phyloP scores from a whole-genome alignment of 139 green algal genomes.

The Spirogloea muscicola region DNA sequence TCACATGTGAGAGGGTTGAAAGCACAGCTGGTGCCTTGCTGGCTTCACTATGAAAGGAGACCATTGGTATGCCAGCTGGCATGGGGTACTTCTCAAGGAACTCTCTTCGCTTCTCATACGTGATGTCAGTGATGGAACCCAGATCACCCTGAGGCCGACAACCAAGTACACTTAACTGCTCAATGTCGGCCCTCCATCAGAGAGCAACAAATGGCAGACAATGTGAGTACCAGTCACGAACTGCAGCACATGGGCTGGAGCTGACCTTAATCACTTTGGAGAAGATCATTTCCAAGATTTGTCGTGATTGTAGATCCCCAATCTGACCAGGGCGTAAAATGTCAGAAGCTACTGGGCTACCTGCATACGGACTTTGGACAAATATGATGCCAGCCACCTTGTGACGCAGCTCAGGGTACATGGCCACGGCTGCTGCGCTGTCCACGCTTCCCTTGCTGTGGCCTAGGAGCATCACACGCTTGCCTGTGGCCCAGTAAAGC shows the following conservation, averaged over 20 bases:
- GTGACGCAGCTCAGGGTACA: slow-evolving; percentile 12
- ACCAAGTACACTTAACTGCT: no score
- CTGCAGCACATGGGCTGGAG: neutral
- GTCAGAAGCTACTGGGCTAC: slow-evolving; percentile 37
- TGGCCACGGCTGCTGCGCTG: slow-evolving; percentile 28
- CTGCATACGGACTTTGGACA: slow-evolving; percentile 45
- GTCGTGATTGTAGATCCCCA: neutral
- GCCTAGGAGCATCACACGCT: slow-evolving; percentile 42
- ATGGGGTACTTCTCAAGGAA: slow-evolving; percentile 40
- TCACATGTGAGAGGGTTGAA: slow-evolving; percentile 17
- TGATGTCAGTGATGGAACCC: slow-evolving; percentile 38
- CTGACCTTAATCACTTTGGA: slow-evolving; percentile 16
- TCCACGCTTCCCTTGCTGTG: slow-evolving; percentile 51
- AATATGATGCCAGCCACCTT: slow-evolving; percentile 35
- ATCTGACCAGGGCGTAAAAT: slow-evolving; percentile 23
- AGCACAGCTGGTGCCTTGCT: slow-evolving; percentile 13
- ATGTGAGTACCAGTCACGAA: no score
- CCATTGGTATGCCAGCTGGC: slow-evolving; percentile 14
- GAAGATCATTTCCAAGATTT: slow-evolving; percentile 8
- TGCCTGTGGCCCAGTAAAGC: slow-evolving; percentile 31
- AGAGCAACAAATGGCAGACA: no score
- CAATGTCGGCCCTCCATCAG: no score
- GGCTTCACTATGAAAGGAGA: slow-evolving; percentile 43
- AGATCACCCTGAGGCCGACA: slow-evolving; percentile 30
- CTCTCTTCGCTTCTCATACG: slow-evolving; percentile 10